Evolutionary conservation across 345 rosid species (phyloP).

Genomic region (Physaria fendleri): DNA sequence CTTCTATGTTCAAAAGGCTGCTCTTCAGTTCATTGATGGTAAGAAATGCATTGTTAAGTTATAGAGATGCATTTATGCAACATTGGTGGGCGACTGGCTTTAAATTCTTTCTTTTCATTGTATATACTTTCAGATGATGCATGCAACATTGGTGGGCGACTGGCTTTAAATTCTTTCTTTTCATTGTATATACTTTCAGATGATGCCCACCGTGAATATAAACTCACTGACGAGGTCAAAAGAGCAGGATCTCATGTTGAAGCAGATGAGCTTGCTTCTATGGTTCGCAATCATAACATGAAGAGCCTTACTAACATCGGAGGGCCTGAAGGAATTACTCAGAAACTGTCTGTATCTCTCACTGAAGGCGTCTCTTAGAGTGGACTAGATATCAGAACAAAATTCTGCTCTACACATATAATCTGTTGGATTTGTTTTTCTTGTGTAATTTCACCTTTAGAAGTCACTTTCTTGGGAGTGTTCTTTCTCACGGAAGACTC

Average conservation of each 20-base stretch:
- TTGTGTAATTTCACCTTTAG: neutral
- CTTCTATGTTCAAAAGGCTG: conserved; percentile 86
- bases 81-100: neutral
- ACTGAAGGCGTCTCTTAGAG: conserved; percentile 51
- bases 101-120: too few species aligned
- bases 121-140: too few species aligned
- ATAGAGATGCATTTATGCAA: neutral
- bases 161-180: neutral
- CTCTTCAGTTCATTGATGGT: conserved; percentile 89
- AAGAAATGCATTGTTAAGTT: conserved; percentile 28
- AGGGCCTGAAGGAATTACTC: conserved; percentile 67
- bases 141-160: neutral
- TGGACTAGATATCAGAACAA: conserved; percentile 49
- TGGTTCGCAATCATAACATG: conserved; percentile 60
- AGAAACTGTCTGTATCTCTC: conserved; percentile 42
- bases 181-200: conserved; percentile 37
- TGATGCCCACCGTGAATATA: conserved; percentile 39
- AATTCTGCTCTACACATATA: conserved; percentile 24
- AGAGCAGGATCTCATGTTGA: conserved; percentile 60
- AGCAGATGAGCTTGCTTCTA: conserved; percentile 64
- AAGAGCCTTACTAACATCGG: conserved; percentile 40
- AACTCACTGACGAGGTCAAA: conserved; percentile 53
- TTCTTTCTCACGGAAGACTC: neutral
- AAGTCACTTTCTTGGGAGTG: neutral
- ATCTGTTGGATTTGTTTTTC: neutral